Evolutionary conservation across 345 rosid species (phyloP), one percentile per base, ranked within the genome.

Genomic region (Hypericum androsaemum): DNA sequence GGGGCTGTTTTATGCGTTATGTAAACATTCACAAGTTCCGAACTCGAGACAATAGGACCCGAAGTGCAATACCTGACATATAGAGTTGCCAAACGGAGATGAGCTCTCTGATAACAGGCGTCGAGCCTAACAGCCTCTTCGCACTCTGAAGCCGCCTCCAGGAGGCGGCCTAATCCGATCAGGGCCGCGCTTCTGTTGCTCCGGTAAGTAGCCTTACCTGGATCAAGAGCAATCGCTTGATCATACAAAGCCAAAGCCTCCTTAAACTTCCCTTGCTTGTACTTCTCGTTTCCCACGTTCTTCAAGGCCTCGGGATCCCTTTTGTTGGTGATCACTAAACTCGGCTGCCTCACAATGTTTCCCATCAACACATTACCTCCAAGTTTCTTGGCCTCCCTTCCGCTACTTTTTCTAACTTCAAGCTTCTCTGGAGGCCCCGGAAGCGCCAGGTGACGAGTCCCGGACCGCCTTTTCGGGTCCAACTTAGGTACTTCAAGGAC

Each of bases 171-270:
- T 37, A 87, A 74, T 49, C 87, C 81, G 5, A 80, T 77, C 82
- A 90, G 67, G 58, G 96, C 89, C n/a, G 96, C 96, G 7, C 94
- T 69, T 68, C 70, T 82, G 53, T 90, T 90, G 62, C 89, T 65
- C 57, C 92, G 64, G 64, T 82, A 90, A 7, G 80, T 72, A 22
- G 98, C 80, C 66, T 79, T 84, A 16, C 72, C 75, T 0, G 85
- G 69, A 61, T 86, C 78, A 39, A 79, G 71, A 40, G 77, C 64
- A 54, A 89, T 80, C 5, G 97, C 94, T 44, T 74, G 66, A 57
- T 89, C 90, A 49, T 89, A 89, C 9, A 79, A 70, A 47, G 56
- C 75, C 66, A 90, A 69, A 22, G 98, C 98, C 73, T 90, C 87
- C 39, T 62, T 74, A 48, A 74, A 90, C 41, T 72, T 77, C 14